Conservation (phyloP, 2,329 filamentous ascomycete genomes). For the Penicillium expansum region DNA sequence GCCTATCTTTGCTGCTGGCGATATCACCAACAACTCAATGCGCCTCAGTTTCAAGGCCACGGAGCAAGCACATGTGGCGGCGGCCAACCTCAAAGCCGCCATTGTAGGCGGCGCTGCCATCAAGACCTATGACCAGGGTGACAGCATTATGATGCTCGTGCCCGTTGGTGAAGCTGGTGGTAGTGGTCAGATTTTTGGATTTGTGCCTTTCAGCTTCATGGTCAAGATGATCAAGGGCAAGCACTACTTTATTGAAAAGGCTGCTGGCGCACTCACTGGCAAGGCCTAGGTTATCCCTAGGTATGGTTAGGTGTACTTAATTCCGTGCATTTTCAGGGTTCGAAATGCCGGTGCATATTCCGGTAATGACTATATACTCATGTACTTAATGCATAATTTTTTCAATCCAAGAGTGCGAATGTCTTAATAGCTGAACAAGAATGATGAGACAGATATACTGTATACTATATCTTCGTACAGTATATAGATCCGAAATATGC, state of each 20-base stretch:
- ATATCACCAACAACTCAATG: conserved; percentile 31
- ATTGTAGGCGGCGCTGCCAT: conserved; percentile 21
- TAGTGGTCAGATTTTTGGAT: conserved; percentile 36
- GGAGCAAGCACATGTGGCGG: conserved; percentile 28
- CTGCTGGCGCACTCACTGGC: conserved; percentile 13
- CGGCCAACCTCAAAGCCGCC: conserved; percentile 29
- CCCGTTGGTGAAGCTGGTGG: conserved; percentile 29
- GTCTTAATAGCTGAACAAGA: not conserved
- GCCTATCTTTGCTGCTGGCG: conserved; percentile 32
- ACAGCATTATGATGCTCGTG: conserved; percentile 29
- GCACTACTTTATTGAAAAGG: conserved; percentile 40
- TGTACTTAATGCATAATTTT: conserved; percentile 11
- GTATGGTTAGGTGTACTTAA: not conserved
- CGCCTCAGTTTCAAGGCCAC: conserved; percentile 27
- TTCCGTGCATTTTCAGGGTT: not conserved
- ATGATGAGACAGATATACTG: not conserved
- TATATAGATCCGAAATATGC: not conserved
- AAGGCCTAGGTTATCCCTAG: conserved; percentile 8
- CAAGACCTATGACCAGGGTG: conserved; percentile 24
- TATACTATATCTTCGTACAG: not conserved
- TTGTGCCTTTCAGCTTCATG: conserved; percentile 40
- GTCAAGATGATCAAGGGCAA: conserved; percentile 46
- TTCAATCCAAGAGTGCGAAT: not conserved
- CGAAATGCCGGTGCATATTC: not conserved
- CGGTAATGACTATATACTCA: not conserved